Evolutionary conservation across 257 asterid genomes (phyloP).

Genomic region (Marsdenia floribunda): DNA sequence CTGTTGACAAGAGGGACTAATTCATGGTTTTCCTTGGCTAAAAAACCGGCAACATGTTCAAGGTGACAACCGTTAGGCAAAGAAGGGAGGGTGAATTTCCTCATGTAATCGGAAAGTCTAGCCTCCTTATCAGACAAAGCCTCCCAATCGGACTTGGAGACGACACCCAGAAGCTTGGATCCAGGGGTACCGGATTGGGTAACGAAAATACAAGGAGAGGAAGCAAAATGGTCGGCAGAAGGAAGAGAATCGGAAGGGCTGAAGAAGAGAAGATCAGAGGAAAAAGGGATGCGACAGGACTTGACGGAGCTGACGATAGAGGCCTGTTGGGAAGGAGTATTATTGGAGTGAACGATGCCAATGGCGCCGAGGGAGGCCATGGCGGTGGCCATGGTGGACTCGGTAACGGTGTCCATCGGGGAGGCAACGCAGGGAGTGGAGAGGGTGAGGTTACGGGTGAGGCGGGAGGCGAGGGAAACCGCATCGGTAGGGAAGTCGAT

Average conservation of each 20-base stretch:
- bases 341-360: conserved; percentile 70
- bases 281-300: conserved; percentile 61
- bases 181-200: conserved; percentile 43
- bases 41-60: conserved; percentile 69
- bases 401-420: conserved; percentile 95
- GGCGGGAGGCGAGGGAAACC: conserved; percentile 66
- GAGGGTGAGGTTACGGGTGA: conserved; percentile 52
- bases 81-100: conserved; percentile 22
- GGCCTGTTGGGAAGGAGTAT: conserved; percentile 46
- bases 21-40: conserved; percentile 44
- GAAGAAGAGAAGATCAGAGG: conserved; percentile 37
- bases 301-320: conserved; percentile 59
- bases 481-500: conserved; percentile 85
- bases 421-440: conserved; percentile 88
- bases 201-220: conserved; percentile 60
- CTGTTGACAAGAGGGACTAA: conserved; percentile 49
- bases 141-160: conserved; percentile 58
- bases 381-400: conserved; percentile 79
- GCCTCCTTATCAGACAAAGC: conserved; percentile 38
- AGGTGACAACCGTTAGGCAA: conserved; percentile 54
- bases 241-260: conserved; percentile 51
- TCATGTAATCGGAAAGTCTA: conserved; percentile 58
- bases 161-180: conserved; percentile 50
- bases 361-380: conserved; percentile 87
- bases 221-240: conserved; percentile 42